Evolutionary conservation across 2,329 filamentous ascomycete genomes (phyloP).

Genomic region (Botrytis pseudocinerea): DNA sequence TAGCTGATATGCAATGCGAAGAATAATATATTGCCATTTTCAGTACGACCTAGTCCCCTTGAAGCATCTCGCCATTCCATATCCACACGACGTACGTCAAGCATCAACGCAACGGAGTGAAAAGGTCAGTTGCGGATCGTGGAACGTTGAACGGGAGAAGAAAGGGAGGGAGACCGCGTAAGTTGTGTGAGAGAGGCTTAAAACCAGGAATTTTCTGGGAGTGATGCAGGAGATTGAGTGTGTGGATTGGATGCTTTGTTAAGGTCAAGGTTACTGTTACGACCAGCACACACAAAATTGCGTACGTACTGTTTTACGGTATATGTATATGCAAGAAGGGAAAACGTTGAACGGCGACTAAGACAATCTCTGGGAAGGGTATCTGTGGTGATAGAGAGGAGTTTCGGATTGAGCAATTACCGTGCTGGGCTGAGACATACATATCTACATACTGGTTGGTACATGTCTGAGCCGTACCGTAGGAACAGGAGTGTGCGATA

Average conservation of each 20-base stretch:
- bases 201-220: neutral
- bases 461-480: neutral
- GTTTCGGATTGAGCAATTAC: constrained; percentile 8
- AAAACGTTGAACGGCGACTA: constrained; percentile 20
- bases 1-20: neutral
- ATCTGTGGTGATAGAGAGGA: neutral
- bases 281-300: neutral
- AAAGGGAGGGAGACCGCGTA: constrained; percentile 13
- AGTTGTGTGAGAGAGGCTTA: constrained; percentile 2
- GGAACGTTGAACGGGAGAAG: constrained; percentile 15
- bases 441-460: neutral
- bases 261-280: neutral
- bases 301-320: neutral
- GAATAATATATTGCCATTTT: neutral
- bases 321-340: constrained; percentile 13
- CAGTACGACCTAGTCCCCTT: neutral
- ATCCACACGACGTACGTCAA: neutral
- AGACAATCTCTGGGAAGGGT: neutral
- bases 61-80: neutral
- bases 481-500: constrained; percentile 7
- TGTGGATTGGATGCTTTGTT: neutral
- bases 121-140: constrained; percentile 9
- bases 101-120: constrained; percentile 2
- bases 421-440: constrained; percentile 13
- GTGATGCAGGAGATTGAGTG: neutral